Base-by-base conservation (phyloP, 768 basidiomycete genomes). In the Lactarius quietus region DNA sequence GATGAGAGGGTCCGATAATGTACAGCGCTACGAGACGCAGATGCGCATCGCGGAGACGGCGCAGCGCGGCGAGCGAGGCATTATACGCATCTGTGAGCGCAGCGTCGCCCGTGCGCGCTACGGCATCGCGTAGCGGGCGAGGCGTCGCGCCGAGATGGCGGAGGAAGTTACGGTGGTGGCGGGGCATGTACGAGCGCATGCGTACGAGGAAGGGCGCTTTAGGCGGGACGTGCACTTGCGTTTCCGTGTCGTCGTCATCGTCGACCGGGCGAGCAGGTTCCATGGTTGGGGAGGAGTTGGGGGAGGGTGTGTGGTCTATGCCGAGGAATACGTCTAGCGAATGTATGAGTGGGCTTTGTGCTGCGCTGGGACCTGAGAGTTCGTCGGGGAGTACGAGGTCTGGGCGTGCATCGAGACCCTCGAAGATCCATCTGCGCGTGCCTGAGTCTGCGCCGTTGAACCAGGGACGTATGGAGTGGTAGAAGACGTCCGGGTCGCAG, bases 401-500 rank as follows among this genome's bases (percentile, higher is more conserved):
- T 3, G 74, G 73, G 67, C 73, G 71, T 23, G 72, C 72, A 15
- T 77, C 77, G 45, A 80, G 72, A 29, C 83, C 84, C 62, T 83
- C 76, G 70, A 83, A 88, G 28, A 77, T 63, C 79, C 79, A 80
- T 39, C 70, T 72, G 29, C 59, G 57, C n/a, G 71, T 55, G 61
- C 78, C 67, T 38, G 76, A 76, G 70, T 83, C 81, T 9, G 80
- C 81, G n/a, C 85, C 86, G 36, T 78, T 76, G 77, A 86, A 86
- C 85, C 86, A 87, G 3, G 86, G 86, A 38, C 86, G 75, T 70
- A 88, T 82, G 54, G 80, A 71, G 71, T 82, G 76, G 73, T 84
- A 87, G 70, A 86, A 88, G 20, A 83, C 78, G 2, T 82, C 79
- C 0, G 93, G 92, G 53, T 86, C 84, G 73, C 93, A 90, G 14